Conservation (phyloP, 2,329 filamentous ascomycete genomes). For the Harringtonia lauricola region DNA sequence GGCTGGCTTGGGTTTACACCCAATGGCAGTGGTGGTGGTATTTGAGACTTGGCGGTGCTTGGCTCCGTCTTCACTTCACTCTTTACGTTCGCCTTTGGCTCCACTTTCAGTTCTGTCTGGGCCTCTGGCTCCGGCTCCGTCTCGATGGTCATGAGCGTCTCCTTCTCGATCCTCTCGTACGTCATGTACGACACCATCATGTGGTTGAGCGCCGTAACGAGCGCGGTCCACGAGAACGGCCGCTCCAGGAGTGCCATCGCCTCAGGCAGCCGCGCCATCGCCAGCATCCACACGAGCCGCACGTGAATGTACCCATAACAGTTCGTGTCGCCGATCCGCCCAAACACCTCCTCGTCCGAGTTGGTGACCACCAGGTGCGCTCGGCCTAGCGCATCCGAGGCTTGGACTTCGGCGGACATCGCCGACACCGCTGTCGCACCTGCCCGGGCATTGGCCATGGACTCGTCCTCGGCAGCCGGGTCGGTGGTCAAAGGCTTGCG, state of each 20-base stretch:
- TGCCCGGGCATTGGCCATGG: background rate
- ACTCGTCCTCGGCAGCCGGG: background rate
- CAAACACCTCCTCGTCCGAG: slow-evolving; percentile 35
- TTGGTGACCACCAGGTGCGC: slow-evolving; percentile 23
- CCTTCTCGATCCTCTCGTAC: slow-evolving; percentile 25
- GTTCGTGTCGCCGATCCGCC: slow-evolving; percentile 43
- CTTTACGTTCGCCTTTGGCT: too few species aligned
- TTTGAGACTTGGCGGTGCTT: background rate
- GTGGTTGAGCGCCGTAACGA: slow-evolving; percentile 27
- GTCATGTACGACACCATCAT: slow-evolving; percentile 14
- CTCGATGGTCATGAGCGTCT: background rate
- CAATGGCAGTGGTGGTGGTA: background rate
- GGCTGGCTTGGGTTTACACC: background rate
- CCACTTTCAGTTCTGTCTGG: too few species aligned
- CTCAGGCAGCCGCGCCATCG: slow-evolving; percentile 27
- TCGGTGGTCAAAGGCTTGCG: too few species aligned
- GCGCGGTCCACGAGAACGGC: slow-evolving; percentile 26
- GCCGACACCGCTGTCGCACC: too few species aligned
- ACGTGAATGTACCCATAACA: slow-evolving; percentile 53
- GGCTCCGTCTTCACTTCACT: too few species aligned
- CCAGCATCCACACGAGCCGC: slow-evolving; percentile 45
- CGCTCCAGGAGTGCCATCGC: slow-evolving; percentile 33
- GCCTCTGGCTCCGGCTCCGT: too few species aligned
- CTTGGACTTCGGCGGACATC: too few species aligned
- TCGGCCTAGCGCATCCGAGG: background rate